Conservation (phyloP, 1,284 basidiomycete genomes). For the Irpex sp. region DNA sequence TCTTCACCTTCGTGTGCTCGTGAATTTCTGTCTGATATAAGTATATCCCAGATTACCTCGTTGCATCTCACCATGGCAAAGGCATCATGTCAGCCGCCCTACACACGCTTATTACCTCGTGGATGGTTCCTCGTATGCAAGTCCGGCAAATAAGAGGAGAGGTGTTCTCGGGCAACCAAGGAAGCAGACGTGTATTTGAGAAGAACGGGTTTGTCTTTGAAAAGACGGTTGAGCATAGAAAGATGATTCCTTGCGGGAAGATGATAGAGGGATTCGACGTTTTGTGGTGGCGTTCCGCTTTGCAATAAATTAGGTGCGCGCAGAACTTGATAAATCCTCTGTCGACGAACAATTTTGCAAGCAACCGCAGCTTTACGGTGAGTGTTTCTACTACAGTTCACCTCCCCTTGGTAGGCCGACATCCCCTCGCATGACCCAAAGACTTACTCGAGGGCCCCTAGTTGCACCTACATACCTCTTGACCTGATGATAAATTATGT, state of each 20-base stretch:
- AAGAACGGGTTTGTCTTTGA: conserved; percentile 57
- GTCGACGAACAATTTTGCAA: too few relatives aligned
- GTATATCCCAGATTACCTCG: conserved; percentile 43
- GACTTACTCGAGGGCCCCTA: too few relatives aligned
- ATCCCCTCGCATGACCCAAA: too few relatives aligned
- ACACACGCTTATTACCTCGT: conserved; percentile 43
- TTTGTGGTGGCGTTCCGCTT: conserved; percentile 21
- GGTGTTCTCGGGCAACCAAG: conserved; percentile 48
- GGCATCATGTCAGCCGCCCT: conserved; percentile 68
- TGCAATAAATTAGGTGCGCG: not conserved
- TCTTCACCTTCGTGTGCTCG: not conserved
- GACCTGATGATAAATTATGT: too few relatives aligned
- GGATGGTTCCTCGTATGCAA: conserved; percentile 59
- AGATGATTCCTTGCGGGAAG: conserved; percentile 22
- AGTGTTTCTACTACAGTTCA: too few relatives aligned
- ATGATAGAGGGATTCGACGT: conserved; percentile 22
- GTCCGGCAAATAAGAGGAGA: conserved; percentile 41
- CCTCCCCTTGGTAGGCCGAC: too few relatives aligned
- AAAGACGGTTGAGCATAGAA: conserved; percentile 36
- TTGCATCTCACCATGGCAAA: conserved; percentile 52
- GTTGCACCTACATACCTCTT: too few relatives aligned
- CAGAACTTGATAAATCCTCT: not conserved
- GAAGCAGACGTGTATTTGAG: conserved; percentile 56
- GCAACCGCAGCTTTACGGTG: too few relatives aligned
- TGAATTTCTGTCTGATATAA: not conserved